Evolutionary conservation across 2,329 filamentous ascomycete genomes (phyloP).

Genomic region (Scolecobasidium constrictum): DNA sequence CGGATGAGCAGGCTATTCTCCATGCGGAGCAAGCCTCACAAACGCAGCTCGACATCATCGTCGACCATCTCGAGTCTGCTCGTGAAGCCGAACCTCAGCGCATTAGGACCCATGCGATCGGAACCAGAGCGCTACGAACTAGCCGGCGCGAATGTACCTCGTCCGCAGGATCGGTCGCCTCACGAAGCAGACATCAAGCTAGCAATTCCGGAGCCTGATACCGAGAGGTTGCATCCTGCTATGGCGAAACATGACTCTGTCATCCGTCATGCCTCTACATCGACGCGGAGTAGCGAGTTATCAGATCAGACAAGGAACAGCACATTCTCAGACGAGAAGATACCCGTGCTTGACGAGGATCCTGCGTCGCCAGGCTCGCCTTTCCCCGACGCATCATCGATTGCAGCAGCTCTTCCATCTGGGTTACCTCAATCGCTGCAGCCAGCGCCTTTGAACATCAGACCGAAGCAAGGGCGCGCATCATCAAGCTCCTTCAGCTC

Average conservation of each 20-base stretch:
- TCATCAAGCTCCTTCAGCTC: conserved; percentile 4
- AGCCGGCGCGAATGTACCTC: background rate
- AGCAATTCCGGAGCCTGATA: background rate
- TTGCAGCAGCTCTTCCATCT: conserved; percentile 6
- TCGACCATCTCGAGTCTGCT: background rate
- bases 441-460: background rate
- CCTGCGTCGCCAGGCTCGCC: background rate
- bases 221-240: conserved; percentile 6
- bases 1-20: conserved; percentile 5
- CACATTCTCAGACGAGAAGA: conserved; percentile 6
- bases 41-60: background rate
- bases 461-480: background rate
- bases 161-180: background rate
- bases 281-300: background rate
- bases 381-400: background rate
- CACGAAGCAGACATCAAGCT: background rate
- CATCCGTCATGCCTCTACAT: conserved; percentile 1
- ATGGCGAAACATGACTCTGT: background rate
- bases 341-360: conserved; percentile 1
- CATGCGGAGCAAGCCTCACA: background rate
- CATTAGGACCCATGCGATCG: background rate
- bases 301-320: conserved; percentile 3
- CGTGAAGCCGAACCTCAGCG: background rate
- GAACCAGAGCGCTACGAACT: conserved; percentile 1
- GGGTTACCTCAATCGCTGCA: background rate